Evolutionary conservation across 2,329 filamentous ascomycete genomes (phyloP).

Genomic region (Cordyceps tenuipes): DNA sequence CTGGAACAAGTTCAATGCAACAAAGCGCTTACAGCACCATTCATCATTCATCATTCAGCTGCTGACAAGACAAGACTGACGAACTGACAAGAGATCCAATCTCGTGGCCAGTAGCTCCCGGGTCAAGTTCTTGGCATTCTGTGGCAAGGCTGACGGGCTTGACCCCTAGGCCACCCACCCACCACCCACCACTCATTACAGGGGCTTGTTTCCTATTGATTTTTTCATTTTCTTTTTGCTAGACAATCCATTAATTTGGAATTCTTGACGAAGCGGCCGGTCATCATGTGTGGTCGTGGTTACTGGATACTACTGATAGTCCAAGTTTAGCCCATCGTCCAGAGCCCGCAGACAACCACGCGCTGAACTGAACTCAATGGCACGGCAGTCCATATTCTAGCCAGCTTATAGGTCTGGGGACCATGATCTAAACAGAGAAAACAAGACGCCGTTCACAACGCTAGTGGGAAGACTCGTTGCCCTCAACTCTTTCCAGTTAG

Average conservation of each 20-base stretch:
- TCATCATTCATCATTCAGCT: too few relatives aligned
- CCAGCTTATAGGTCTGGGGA: neutral
- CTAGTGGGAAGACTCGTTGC: neutral
- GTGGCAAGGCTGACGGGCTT: conserved; percentile 10
- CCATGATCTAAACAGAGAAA: neutral
- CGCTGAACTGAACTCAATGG: neutral
- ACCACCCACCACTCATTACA: too few relatives aligned
- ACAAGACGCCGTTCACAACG: neutral
- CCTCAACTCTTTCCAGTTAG: neutral
- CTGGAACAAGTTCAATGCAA: conserved; percentile 1
- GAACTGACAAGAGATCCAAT: neutral
- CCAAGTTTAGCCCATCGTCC: too few relatives aligned
- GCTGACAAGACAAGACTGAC: too few relatives aligned
- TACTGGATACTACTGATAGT: too few relatives aligned
- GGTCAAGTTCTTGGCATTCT: neutral
- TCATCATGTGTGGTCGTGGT: too few relatives aligned
- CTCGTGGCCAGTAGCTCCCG: neutral
- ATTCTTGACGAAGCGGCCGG: neutral
- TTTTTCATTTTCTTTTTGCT: neutral
- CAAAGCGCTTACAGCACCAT: conserved; percentile 3
- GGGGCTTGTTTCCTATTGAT: conserved; percentile 2
- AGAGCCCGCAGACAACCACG: neutral
- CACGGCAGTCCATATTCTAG: neutral
- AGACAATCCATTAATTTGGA: neutral
- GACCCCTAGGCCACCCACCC: neutral